A percentile compares a stretch with the other conserved stretches of the same genome.
phyloP scores from a whole-genome alignment of 768 basidiomycete species.

The Boletus sp. region DNA sequence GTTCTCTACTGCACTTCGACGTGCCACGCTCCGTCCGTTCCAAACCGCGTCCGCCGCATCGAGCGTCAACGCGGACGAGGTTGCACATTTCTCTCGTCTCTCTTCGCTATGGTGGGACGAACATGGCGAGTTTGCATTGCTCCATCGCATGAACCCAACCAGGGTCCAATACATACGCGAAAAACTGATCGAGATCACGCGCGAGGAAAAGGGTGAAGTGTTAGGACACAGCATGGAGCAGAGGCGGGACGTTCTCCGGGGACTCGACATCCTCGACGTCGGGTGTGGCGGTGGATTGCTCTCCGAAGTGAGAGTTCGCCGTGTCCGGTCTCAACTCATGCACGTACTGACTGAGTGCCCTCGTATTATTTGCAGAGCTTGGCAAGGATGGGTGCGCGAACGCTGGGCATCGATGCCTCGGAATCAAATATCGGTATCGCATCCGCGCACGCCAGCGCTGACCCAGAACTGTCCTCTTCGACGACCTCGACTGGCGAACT shows the following conservation, averaged over 20 bases:
- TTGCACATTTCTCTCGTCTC: constrained; percentile 84
- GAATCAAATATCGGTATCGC: constrained; percentile 85
- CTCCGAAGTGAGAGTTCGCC: constrained; percentile 63
- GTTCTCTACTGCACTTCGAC: constrained; percentile 21
- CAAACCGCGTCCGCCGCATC: constrained; percentile 21
- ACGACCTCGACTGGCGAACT: constrained; percentile 36
- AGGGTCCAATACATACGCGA: constrained; percentile 79
- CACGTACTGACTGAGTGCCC: neutral
- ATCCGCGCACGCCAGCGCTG: constrained; percentile 71
- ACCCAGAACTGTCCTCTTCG: constrained; percentile 53
- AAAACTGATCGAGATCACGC: constrained; percentile 62
- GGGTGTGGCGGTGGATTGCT: constrained; percentile 96
- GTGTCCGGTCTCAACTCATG: no score
- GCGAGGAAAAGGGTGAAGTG: constrained; percentile 48
- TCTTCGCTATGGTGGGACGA: constrained; percentile 97
- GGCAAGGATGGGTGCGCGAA: constrained; percentile 82
- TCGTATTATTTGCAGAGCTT: constrained; percentile 54
- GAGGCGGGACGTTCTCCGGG: constrained; percentile 44
- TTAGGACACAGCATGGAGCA: constrained; percentile 27
- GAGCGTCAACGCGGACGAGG: constrained; percentile 69
- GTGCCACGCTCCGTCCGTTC: constrained; percentile 13
- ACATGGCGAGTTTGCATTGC: constrained; percentile 78
- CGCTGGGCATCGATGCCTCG: constrained; percentile 90
- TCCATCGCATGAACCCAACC: constrained; percentile 95
- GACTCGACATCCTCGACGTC: constrained; percentile 78